Evolutionary conservation across 2,329 filamentous ascomycete genomes (phyloP).

Genomic region (Lecanicillium sp.): DNA sequence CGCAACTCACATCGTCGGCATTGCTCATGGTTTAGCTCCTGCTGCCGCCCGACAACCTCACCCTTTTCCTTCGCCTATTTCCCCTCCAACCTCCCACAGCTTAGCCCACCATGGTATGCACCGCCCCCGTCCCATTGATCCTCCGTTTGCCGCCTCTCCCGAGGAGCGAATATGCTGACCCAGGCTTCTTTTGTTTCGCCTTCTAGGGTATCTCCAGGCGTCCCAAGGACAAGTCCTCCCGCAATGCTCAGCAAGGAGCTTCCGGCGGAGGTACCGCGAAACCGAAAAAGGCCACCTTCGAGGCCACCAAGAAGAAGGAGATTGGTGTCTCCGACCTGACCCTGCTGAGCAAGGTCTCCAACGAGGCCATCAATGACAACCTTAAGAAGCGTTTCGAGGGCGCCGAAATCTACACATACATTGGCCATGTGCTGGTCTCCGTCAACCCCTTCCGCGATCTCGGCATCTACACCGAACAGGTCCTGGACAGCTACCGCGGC

Average conservation of each 20-base stretch:
- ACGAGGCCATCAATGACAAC: constrained; percentile 99
- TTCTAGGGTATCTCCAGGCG: constrained; percentile 31
- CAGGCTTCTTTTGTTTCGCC: background rate
- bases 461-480: constrained; percentile 94
- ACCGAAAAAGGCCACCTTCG: constrained; percentile 93
- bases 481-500: constrained; percentile 88
- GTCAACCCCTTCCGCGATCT: constrained; percentile 97
- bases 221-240: constrained; percentile 31
- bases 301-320: constrained; percentile 97
- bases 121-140: background rate
- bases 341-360: constrained; percentile 95
- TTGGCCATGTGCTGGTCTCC: constrained; percentile 97
- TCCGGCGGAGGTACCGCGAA: constrained; percentile 42
- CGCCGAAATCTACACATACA: constrained; percentile 98
- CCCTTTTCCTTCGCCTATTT: background rate
- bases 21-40: constrained; percentile 4
- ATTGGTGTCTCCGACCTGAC: constrained; percentile 97
- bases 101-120: constrained; percentile 7
- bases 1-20: background rate
- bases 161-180: background rate
- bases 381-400: constrained; percentile 97
- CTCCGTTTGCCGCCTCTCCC: background rate
- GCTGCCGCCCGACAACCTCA: background rate
- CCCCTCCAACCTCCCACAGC: constrained; percentile 3
- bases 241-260: constrained; percentile 30